phyloP scores from a whole-genome alignment of 352 stramenopile genomes.

The Plasmopara halstedii region DNA sequence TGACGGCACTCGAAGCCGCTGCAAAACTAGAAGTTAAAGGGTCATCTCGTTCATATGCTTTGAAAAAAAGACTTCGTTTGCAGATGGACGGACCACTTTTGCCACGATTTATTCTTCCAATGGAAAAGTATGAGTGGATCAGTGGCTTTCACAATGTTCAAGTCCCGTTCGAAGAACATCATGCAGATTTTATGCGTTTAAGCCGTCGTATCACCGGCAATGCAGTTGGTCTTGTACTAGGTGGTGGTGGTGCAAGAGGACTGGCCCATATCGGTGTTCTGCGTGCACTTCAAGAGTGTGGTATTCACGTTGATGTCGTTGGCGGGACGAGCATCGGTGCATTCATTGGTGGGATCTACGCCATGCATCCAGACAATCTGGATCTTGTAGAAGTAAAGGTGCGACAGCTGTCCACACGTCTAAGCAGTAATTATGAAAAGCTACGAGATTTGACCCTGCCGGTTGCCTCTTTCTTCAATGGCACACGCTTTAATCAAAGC shows the following conservation, averaged over 20 bases:
- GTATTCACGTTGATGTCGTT: slow-evolving; percentile 90
- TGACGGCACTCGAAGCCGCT: slow-evolving; percentile 45
- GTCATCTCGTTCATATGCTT: slow-evolving; percentile 36
- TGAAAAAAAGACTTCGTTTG: slow-evolving; percentile 56
- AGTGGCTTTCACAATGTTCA: slow-evolving; percentile 83
- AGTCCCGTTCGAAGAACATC: slow-evolving; percentile 64
- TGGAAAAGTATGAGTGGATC: slow-evolving; percentile 86
- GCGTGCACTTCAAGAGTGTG: slow-evolving; percentile 86
- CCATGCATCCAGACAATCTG: slow-evolving; percentile 66
- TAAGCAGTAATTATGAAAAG: slow-evolving; percentile 73
- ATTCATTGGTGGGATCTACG: slow-evolving; percentile 79
- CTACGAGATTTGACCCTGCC: slow-evolving; percentile 82
- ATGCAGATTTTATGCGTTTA: slow-evolving; percentile 76
- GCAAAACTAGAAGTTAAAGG: slow-evolving; percentile 35
- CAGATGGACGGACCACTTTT: slow-evolving; percentile 51
- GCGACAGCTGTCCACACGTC: slow-evolving; percentile 37
- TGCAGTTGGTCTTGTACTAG: slow-evolving; percentile 90
- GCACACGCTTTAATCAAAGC: slow-evolving; percentile 70
- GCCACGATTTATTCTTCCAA: slow-evolving; percentile 58
- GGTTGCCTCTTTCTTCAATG: slow-evolving; percentile 87
- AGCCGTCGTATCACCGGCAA: slow-evolving; percentile 88
- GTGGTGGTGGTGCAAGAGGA: slow-evolving; percentile 88
- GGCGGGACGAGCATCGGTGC: slow-evolving; percentile 88
- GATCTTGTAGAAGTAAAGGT: slow-evolving; percentile 50
- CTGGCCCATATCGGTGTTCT: slow-evolving; percentile 93